Evolutionary conservation across 176 grass and related monocot genomes (phyloP).

Genomic region (Metroxylon sagu): DNA sequence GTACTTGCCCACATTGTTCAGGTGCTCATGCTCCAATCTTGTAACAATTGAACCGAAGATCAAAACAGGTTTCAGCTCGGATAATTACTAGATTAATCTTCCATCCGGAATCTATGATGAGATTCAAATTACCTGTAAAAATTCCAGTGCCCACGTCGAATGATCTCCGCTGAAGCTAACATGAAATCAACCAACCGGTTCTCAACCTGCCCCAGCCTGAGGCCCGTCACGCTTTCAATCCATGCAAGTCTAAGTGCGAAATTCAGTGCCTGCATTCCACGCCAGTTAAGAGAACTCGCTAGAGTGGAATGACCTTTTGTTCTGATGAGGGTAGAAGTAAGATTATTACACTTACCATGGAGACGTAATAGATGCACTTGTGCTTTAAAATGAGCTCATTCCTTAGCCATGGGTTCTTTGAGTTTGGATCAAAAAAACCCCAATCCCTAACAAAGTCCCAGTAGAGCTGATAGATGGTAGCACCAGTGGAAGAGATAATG

Average conservation of each 20-base stretch:
- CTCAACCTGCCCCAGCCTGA: constrained; percentile 23
- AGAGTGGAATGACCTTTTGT: no score
- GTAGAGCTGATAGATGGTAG: constrained; percentile 37
- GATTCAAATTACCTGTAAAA: constrained; percentile 24
- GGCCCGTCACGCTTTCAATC: constrained; percentile 28
- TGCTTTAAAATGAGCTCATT: constrained; percentile 36
- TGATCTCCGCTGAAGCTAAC: constrained; percentile 37
- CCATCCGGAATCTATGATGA: not conserved
- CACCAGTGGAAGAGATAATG: constrained; percentile 10
- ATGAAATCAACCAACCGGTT: constrained; percentile 31
- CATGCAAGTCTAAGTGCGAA: constrained; percentile 32
- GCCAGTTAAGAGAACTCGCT: not conserved
- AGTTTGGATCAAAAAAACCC: constrained; percentile 22
- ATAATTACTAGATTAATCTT: no score
- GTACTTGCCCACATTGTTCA: constrained; percentile 39
- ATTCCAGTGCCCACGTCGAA: constrained; percentile 46
- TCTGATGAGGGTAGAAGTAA: not conserved
- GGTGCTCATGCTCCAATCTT: constrained; percentile 42
- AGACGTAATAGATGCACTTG: constrained; percentile 32
- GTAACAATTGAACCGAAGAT: not conserved
- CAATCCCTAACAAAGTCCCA: constrained; percentile 54
- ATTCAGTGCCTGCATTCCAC: constrained; percentile 24
- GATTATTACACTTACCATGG: constrained; percentile 21
- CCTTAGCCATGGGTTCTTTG: constrained; percentile 29
- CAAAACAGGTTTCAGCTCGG: not conserved